Conservation (phyloP, 805 yeast species). For the Suhomyces prunicola region DNA sequence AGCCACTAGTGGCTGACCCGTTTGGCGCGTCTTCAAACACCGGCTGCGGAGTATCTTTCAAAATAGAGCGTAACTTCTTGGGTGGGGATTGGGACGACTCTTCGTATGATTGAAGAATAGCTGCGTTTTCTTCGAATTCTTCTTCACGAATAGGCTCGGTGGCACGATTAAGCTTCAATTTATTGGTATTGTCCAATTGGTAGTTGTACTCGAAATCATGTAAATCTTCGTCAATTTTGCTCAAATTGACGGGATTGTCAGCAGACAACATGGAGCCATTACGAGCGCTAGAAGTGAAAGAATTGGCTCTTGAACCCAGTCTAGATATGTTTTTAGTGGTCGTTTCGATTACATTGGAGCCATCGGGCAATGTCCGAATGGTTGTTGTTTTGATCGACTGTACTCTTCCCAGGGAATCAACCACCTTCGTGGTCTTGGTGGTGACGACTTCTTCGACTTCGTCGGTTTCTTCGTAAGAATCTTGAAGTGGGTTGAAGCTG, state of each 20-base stretch:
- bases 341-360: slow-evolving; percentile 41
- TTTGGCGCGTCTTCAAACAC: slow-evolving; percentile 4
- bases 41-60: slow-evolving; percentile 21
- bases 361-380: slow-evolving; percentile 37
- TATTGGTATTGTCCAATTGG: slow-evolving; percentile 24
- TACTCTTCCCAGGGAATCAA: slow-evolving; percentile 39
- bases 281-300: slow-evolving; percentile 16
- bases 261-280: slow-evolving; percentile 20
- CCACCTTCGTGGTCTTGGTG: slow-evolving; percentile 42
- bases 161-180: not conserved
- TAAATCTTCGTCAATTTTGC: slow-evolving; percentile 42
- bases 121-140: slow-evolving; percentile 1
- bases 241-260: slow-evolving; percentile 21
- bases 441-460: slow-evolving; percentile 27
- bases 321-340: slow-evolving; percentile 40
- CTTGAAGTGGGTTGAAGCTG: slow-evolving; percentile 6
- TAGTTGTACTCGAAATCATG: slow-evolving; percentile 43
- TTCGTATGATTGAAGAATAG: not conserved
- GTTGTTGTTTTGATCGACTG: slow-evolving; percentile 39
- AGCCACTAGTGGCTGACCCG: not conserved
- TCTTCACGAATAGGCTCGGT: not conserved
- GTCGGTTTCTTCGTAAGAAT: slow-evolving; percentile 5
- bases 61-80: slow-evolving; percentile 34
- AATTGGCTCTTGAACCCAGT: slow-evolving; percentile 30
- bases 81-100: slow-evolving; percentile 12